Base-by-base conservation (phyloP, 306 rosid species). In the Sechiopsis laciniata region DNA sequence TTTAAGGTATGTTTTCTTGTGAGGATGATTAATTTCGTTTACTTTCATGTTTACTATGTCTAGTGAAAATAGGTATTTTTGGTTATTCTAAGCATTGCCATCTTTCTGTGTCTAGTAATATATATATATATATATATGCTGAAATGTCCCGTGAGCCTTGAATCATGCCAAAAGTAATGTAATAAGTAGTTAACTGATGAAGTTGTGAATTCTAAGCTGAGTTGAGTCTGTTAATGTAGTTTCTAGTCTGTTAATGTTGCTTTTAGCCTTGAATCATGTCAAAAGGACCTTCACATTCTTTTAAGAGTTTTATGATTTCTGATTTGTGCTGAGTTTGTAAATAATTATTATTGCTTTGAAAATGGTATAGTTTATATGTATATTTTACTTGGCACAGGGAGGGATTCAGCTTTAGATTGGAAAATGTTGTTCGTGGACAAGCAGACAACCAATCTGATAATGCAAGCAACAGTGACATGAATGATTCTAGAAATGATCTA, bases 391-490 rank as follows among this genome's bases (percentile, higher is more conserved):
- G 22, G 13, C 64, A 66, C 76, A 95, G 99, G 95, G 96, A 95
- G 59, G 99, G 99, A 37, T 95, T 95, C 80, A 92, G 96, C 24
- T 86, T 88, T 75, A 89, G 90, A 80, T 87, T 91, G 80, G 99
- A 95, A 85, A 89, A 51, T 78, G 89, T 94, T 79, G 99, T 91
- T 72, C 99, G 92, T 77, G 95, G 91, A 76, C 99, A 91, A 80
- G 88, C 82, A 64, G 81, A 82, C 76, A 72, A 80, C 87, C 90
- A 81, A 73, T 77, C 88, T 70, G 97, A 94, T 79, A 78, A 87
- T 71, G 69, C 89, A 11, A 75, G 89, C 70, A 84, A 87, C 77
- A 82, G 75, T 77, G 86, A 80, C 72, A 52, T 63, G 24, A 75
- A 75, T 78, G 99, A 95, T 75, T 82, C 92, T 67, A 85, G 91